Evolutionary conservation across 1,284 basidiomycete genomes (phyloP).

Genomic region (Ganoderma boninense): DNA sequence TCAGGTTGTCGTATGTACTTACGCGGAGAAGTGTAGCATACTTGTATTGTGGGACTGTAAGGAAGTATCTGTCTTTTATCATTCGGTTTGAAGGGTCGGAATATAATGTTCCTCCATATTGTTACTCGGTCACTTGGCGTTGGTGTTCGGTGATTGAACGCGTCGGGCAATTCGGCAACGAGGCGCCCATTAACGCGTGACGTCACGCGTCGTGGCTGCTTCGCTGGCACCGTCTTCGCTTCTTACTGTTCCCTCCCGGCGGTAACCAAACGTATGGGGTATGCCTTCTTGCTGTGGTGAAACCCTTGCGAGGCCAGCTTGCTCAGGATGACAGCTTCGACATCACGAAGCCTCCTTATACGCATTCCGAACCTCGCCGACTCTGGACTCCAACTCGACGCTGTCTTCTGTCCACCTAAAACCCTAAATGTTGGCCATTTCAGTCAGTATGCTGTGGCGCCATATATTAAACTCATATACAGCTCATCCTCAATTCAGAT

Average conservation of each 20-base stretch:
- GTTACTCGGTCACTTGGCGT: too few species aligned
- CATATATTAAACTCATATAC: neutral
- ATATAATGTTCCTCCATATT: too few species aligned
- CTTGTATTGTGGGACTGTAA: neutral
- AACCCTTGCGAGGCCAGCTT: neutral
- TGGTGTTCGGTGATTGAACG: too few species aligned
- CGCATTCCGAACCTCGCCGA: too few species aligned
- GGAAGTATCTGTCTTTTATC: neutral
- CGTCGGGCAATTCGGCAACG: too few species aligned
- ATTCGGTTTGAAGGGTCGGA: neutral
- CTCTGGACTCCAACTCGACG: too few species aligned
- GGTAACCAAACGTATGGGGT: too few species aligned
- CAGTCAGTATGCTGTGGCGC: neutral
- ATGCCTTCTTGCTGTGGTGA: neutral
- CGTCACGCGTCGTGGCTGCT: conserved; percentile 3
- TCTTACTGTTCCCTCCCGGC: too few species aligned
- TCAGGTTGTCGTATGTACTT: neutral
- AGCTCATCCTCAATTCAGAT: neutral
- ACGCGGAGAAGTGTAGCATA: neutral
- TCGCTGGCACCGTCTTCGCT: neutral
- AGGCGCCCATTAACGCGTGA: conserved; percentile 3
- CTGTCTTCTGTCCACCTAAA: neutral
- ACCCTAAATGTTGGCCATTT: neutral
- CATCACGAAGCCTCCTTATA: too few species aligned
- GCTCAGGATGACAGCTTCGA: neutral